Evolutionary conservation across 371 early-diverging fungal species (phyloP), one percentile per base, ranked within the genome.

Genomic region (Circinella umbellata): DNA sequence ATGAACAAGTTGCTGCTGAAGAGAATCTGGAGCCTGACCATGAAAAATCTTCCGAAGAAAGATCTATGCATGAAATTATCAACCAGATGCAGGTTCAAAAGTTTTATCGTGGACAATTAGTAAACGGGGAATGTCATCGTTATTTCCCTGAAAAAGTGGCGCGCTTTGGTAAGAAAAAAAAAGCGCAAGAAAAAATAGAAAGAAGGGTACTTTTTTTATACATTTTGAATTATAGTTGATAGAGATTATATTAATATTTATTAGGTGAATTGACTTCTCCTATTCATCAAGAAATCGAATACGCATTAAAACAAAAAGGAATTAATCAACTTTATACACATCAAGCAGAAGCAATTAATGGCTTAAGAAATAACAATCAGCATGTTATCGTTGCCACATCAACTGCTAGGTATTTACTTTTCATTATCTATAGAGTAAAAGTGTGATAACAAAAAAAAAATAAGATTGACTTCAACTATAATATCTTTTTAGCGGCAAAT

Each of bases 361-460:
- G 55, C 3, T 59, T 91, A 1, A 72, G 80, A 5, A 53, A 77
- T 0, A 81, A 84, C 1, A 42, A 42, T 42, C 57, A 82, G 18
- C 76, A 88, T 69, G 86, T 92, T 0, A 86, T 94, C 49, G 85
- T 92, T 3, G 78, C 90, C 39, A 94, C 93, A 1, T 75, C 89
- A 0, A 94, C 94, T 4, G 86, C 91, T n/a, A 86, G 86, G 87
- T 87, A 80, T 46, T 27, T 34, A 51, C 1, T n/a, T 51, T 51
- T 5, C 15, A 17, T 51, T 13, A 8, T 14, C 4, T 57, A 54
- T 54, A 54, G 0, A 54, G 54, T 54, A 8, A 17, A 15, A 54
- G 10, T 54, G 3, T 47, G 9, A 47, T 46, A 49, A n/a, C 27
- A 27, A 27, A 27, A 27, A 27, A 27, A 27, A 27, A 27, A 27